Evolutionary conservation across 208 protist species (phyloP), one percentile per base, ranked within the genome.

Genomic region (Histomonas meleagridis): DNA sequence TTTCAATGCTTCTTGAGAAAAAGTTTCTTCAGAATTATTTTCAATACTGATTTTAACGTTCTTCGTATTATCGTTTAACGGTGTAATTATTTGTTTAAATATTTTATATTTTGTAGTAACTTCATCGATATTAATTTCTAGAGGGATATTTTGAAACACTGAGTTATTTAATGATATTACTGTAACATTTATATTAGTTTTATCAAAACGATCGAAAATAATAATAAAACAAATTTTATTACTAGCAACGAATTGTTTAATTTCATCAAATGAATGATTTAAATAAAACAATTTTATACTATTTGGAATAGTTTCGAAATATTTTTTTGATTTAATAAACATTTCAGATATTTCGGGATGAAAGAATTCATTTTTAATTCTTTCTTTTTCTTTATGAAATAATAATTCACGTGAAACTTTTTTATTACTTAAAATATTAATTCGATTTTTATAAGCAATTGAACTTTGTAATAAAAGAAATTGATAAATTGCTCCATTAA

Each of bases 81-180:
- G 51, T 38, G 76, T 18, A 86, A 86, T 86, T 18, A 86, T 86
- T 55, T 86, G 76, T 48, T 86, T 86, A 28, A 86, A 86, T 16
- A 86, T 86, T 14, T 86, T 46, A 55, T 46, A 86, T 86, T 48
- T 86, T 26, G 55, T 86, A 18, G 43, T 38, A 46, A 86, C 46
- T 9, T 86, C 76, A 86, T 86, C 76, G 1, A 86, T 57, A 55
- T 86, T 46, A 9, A 86, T 51, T 55, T 12, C 38, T 38, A 86
- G 32, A 1, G 4, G 9, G 9, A 14, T 43, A 10, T 10, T 55
- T 26, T 43, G 10, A n/a, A 55, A 51, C 4, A 49, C 18, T 55
- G 46, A 55, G 12, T 18, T n/a, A 38, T 5, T 32, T 65, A 65
- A n/a, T n/a, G 3, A 5, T 65, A 55, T 46, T 18, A 32, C 7